These are phyloP conservation scores for Saccharomyces hybrid DNA, from an alignment of 1,139 yeast genomes.

Conservation along the genomic window DNA sequence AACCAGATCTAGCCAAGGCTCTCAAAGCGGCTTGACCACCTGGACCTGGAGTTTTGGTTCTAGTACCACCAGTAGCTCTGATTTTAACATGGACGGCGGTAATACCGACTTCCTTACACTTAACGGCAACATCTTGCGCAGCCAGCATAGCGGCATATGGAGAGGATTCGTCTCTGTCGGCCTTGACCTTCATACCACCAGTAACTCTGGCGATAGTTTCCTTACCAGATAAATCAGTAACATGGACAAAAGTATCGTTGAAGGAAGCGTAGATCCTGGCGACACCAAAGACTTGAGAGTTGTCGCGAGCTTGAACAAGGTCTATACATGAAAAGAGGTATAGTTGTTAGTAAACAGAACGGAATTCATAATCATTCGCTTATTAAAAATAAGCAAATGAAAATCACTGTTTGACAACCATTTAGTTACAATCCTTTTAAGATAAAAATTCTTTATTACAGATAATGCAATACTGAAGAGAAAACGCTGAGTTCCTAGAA, in stretches of 20 bases:
- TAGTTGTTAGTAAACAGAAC: too few species aligned
- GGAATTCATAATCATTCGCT: neutral
- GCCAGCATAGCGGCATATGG: slow-evolving; percentile 99
- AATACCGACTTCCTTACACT: slow-evolving; percentile 99
- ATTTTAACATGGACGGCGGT: too few species aligned
- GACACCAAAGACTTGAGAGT: too few species aligned
- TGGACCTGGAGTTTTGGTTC: slow-evolving; percentile 99
- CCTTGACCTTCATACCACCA: too few species aligned
- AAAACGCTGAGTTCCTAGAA: neutral
- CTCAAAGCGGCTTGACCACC: slow-evolving; percentile 99
- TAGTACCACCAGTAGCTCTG: slow-evolving; percentile 99
- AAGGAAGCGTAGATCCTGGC: too few species aligned
- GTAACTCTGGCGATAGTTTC: too few species aligned
- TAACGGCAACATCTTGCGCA: slow-evolving; percentile 98
- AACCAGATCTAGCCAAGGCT: slow-evolving; percentile 99
- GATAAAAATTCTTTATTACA: neutral
- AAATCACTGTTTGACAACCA: neutral
- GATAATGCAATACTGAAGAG: neutral
- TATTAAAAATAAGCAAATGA: neutral
- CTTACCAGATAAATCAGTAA: too few species aligned
- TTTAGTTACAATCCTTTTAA: neutral
- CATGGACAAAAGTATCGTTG: too few species aligned
- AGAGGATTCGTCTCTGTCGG: slow-evolving; percentile 99
- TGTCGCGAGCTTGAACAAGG: too few species aligned
- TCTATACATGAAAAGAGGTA: too few species aligned